Conservation (phyloP, 805 yeast genomes). For the Wickerhamomyces queroliae region DNA sequence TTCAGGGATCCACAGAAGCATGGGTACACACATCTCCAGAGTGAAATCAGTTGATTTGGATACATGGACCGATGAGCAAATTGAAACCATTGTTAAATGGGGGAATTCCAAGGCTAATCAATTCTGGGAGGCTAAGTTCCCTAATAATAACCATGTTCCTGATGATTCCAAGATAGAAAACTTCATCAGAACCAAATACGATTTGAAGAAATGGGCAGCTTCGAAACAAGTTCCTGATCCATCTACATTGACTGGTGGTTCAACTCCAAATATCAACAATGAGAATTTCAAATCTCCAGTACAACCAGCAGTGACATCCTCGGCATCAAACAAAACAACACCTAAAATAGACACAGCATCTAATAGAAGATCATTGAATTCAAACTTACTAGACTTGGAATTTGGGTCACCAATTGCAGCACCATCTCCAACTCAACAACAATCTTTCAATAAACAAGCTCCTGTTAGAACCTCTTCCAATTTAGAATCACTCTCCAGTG, state of each 20-base stretch:
- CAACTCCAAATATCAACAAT: constrained; percentile 13
- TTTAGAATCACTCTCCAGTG: not conserved
- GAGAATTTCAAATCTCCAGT: constrained; percentile 1
- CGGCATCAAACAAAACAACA: constrained; percentile 7
- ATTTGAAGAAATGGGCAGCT: constrained; percentile 78
- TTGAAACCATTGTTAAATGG: constrained; percentile 76
- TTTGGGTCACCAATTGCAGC: constrained; percentile 23
- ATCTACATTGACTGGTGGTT: constrained; percentile 1
- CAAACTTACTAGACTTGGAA: constrained; percentile 23
- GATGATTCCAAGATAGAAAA: constrained; percentile 81
- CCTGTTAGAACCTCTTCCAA: not conserved
- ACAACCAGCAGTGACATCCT: constrained; percentile 9
- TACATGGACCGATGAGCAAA: constrained; percentile 94
- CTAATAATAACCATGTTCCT: constrained; percentile 61
- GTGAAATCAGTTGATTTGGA: constrained; percentile 94
- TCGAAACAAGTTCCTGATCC: constrained; percentile 59
- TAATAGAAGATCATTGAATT: constrained; percentile 12
- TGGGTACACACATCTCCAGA: constrained; percentile 93
- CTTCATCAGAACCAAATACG: constrained; percentile 90
- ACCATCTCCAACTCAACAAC: constrained; percentile 5
- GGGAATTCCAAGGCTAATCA: constrained; percentile 75
- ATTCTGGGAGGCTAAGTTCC: constrained; percentile 81
- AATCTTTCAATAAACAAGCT: not conserved
- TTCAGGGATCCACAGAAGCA: constrained; percentile 90
- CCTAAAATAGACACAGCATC: constrained; percentile 6